Percentiles rank a stretch among this genome's conserved stretches.
These are phyloP conservation scores for Usnea hakonensis DNA, from an alignment of 495 filamentous ascomycete species.

Conservation along the genomic window DNA sequence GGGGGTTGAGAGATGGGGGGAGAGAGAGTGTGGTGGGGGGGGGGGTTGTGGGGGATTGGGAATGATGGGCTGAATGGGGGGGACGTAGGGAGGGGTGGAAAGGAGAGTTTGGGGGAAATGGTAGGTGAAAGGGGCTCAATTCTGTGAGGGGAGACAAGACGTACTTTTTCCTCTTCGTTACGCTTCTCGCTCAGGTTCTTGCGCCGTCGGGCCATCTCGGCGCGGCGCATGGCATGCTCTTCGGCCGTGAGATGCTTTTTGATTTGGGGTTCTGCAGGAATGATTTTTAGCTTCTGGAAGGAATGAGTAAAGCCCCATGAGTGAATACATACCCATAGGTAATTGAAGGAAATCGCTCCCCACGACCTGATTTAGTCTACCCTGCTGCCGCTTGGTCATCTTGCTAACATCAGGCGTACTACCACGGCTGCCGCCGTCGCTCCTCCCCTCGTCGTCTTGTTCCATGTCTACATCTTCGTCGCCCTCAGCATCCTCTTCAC, in stretches of 20 bases:
- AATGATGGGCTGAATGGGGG: neutral
- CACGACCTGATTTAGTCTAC: slow-evolving; percentile 60
- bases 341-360: slow-evolving; percentile 72
- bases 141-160: slow-evolving; percentile 4
- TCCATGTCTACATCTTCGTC: slow-evolving; percentile 49
- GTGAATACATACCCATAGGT: slow-evolving; percentile 57
- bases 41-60: neutral
- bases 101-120: neutral
- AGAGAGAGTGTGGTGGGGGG: neutral
- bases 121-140: neutral
- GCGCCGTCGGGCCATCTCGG: slow-evolving; percentile 89
- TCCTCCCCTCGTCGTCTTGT: slow-evolving; percentile 53
- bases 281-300: slow-evolving; percentile 19
- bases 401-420: slow-evolving; percentile 73
- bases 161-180: slow-evolving; percentile 96
- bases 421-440: slow-evolving; percentile 48
- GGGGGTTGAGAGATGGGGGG: neutral
- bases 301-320: too few species aligned
- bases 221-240: slow-evolving; percentile 87
- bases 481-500: slow-evolving; percentile 48
- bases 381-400: slow-evolving; percentile 81
- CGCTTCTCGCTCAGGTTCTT: slow-evolving; percentile 98
- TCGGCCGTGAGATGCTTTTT: slow-evolving; percentile 91
- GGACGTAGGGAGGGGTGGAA: neutral
- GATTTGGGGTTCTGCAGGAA: slow-evolving; percentile 67